Base-by-base conservation (phyloP, 768 basidiomycete genomes). In the Clitopilus passeckerianus region DNA sequence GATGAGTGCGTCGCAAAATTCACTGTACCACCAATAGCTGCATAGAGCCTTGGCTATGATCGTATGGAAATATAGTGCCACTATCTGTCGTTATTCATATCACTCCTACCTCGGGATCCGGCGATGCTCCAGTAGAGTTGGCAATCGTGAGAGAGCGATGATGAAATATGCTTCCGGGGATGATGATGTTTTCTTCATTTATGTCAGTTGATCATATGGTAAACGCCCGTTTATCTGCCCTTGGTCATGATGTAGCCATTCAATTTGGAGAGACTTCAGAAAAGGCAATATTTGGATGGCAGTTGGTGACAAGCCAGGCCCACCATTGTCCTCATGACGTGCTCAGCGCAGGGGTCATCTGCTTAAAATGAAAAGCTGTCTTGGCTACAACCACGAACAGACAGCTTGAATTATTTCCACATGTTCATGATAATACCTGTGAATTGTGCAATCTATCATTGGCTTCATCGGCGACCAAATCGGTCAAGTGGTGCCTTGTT, bases 1-100 rank as follows among this genome's bases (percentile, higher is more conserved):
- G 90, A 93, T 60, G 74, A 79, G 50, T 74, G 66, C 59, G 82
- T 81, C 5, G 70, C 80, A n/a, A 86, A 82, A 59, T 90, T 83
- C 71, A 67, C 69, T 50, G 79, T 90, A 20, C 89, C 91, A 24
- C 76, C 84, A 8, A 69, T 79, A 50, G 83, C 77, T 22, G 68
- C 74, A 24, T 57, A 67, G 27, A 46, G 60, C 10, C 10, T 34
- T 15, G 50, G 20, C 54, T 9, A 53, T 35, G 24, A 54, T n/a
- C 6, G 37, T 54, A 35, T 50, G 34, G 43, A 23, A 43, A 54
- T 34, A 50, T 18, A 50, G 18, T 18, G 46, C 18, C 27, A 30
- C 27, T 30, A 30, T 30, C 27, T 30, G 27, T 7, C 27, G 27
- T 30, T 30, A 30, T 30, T 30, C 27, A 30, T 30, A 30, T 30